phyloP scores from a whole-genome alignment of 495 filamentous ascomycete genomes.

The Achaetomiella virescens region DNA sequence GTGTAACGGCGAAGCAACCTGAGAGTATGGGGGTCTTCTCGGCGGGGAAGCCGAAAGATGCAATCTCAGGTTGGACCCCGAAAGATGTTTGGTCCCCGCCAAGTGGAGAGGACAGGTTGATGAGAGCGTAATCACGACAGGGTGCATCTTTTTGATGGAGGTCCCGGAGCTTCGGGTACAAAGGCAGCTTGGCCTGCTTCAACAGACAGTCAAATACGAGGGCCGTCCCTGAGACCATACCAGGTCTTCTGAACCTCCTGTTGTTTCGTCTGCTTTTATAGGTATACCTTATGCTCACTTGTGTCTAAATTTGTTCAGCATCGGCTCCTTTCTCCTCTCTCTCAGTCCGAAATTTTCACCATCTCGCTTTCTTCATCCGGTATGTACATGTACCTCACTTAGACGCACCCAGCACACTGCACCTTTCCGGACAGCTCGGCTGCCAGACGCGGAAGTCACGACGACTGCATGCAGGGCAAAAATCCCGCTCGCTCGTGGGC shows the following conservation, averaged over 20 bases:
- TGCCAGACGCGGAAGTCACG: conserved; percentile 6
- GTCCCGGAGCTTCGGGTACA: conserved; percentile 7
- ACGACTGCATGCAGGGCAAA: not conserved
- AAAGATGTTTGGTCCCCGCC: not conserved
- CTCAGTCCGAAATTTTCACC: not conserved
- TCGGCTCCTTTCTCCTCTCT: not conserved
- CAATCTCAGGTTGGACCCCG: not conserved
- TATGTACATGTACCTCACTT: conserved; percentile 9
- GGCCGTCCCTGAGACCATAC: not conserved
- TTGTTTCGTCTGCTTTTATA: not conserved
- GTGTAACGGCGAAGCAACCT: too few species aligned
- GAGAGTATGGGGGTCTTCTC: not conserved
- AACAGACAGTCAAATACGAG: conserved; percentile 12
- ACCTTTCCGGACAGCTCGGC: conserved; percentile 1
- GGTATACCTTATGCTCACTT: not conserved
- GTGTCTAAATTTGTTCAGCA: too few species aligned
- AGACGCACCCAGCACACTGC: not conserved
- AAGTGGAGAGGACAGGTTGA: conserved; percentile 1
- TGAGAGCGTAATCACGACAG: conserved; percentile 7
- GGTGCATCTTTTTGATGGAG: not conserved
- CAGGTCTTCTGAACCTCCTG: not conserved
- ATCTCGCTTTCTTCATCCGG: not conserved
- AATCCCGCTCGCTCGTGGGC: not conserved
- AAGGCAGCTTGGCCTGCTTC: not conserved
- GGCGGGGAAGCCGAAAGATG: not conserved